Evolutionary conservation across 192 early-diverging fungal genomes (phyloP).

Genomic region (Chytriomyces hyalinus): DNA sequence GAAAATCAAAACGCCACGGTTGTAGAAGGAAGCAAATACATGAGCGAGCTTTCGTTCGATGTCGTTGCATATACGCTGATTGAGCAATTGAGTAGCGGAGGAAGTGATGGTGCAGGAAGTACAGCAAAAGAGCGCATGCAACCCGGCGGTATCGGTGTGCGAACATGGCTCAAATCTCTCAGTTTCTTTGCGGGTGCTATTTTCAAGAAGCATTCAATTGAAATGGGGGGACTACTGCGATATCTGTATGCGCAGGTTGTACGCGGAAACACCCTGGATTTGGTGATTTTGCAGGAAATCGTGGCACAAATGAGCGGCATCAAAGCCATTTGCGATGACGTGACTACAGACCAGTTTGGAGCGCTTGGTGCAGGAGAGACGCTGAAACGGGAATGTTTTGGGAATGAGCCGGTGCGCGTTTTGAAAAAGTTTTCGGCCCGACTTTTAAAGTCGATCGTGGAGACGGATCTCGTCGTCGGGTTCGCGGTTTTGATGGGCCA

Average conservation of each 20-base stretch:
- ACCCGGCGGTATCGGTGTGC: conserved; percentile 63
- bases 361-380: conserved; percentile 68
- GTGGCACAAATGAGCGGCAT: conserved; percentile 76
- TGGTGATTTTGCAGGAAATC: conserved; percentile 73
- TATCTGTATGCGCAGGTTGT: conserved; percentile 71
- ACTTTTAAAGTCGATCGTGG: conserved; percentile 62
- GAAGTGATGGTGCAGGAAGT: conserved; percentile 37
- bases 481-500: conserved; percentile 70
- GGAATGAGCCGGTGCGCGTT: conserved; percentile 55
- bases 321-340: conserved; percentile 57
- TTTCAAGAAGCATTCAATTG: conserved; percentile 70
- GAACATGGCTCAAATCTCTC: conserved; percentile 69
- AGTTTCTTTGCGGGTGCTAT: conserved; percentile 69
- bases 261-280: conserved; percentile 59
- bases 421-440: conserved; percentile 57
- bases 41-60: conserved; percentile 77
- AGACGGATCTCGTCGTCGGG: conserved; percentile 56
- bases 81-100: conserved; percentile 55
- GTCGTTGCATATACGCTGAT: conserved; percentile 72
- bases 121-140: conserved; percentile 62
- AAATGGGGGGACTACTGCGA: conserved; percentile 66
- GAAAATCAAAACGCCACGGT: conserved; percentile 76
- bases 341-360: conserved; percentile 65
- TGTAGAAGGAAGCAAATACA: conserved; percentile 78
- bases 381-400: conserved; percentile 59